A percentile compares a stretch with the other conserved stretches of the same genome.
Conservation (phyloP, 2,329 filamentous ascomycete species). For the Albifimbria verrucaria region DNA sequence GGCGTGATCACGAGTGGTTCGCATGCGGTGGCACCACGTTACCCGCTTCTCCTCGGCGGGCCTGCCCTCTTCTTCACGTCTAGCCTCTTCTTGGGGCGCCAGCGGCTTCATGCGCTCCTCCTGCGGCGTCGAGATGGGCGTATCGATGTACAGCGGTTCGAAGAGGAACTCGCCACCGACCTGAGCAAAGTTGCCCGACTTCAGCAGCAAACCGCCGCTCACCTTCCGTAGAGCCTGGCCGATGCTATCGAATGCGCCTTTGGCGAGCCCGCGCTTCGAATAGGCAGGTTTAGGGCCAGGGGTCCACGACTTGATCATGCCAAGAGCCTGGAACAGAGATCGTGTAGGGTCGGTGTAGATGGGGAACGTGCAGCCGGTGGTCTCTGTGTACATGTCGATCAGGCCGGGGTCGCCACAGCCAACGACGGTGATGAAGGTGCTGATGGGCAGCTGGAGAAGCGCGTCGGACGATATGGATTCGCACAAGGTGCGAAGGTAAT, state of each 20-base stretch:
- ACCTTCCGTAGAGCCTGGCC: slow-evolving; percentile 59
- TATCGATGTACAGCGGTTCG: slow-evolving; percentile 47
- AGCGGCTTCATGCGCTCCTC: slow-evolving; percentile 24
- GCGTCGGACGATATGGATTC: slow-evolving; percentile 50
- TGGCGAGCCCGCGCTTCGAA: slow-evolving; percentile 52
- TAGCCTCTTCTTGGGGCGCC: slow-evolving; percentile 14
- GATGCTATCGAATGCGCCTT: slow-evolving; percentile 48
- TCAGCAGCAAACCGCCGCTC: slow-evolving; percentile 54
- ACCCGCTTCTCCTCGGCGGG: slow-evolving; percentile 54
- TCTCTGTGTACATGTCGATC: slow-evolving; percentile 62
- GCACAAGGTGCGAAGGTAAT: slow-evolving; percentile 64
- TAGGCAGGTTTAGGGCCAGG: slow-evolving; percentile 63
- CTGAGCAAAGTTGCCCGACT: slow-evolving; percentile 64
- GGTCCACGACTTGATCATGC: slow-evolving; percentile 63
- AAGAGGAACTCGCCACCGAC: slow-evolving; percentile 80
- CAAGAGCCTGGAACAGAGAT: slow-evolving; percentile 63
- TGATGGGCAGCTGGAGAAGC: slow-evolving; percentile 48
- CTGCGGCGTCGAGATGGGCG: slow-evolving; percentile 42
- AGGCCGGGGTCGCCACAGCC: slow-evolving; percentile 69
- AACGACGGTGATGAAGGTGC: slow-evolving; percentile 65
- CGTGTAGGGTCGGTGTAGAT: slow-evolving; percentile 73
- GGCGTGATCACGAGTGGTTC: slow-evolving; percentile 71
- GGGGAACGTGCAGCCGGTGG: slow-evolving; percentile 66
- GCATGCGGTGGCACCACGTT: slow-evolving; percentile 81
- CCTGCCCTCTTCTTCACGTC: slow-evolving; percentile 20